Base-by-base conservation (phyloP, 2,329 filamentous ascomycete genomes). In the Ascochyta lentis region DNA sequence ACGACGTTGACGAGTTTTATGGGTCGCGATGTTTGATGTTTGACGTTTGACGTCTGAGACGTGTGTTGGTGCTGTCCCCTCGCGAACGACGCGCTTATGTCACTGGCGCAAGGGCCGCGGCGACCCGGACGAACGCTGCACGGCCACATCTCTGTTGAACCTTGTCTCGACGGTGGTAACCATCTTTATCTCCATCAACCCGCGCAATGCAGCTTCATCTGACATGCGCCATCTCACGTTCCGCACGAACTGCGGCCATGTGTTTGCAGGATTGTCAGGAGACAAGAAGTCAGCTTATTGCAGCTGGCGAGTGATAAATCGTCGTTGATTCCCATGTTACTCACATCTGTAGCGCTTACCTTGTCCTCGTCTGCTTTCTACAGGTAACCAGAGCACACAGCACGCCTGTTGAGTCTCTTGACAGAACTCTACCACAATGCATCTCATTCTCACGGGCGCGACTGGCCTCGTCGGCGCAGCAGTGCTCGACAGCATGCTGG, bases 361-460 rank as follows among this genome's bases (percentile, higher is more conserved):
- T 10, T 49, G 44, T 40, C 44, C 27, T 39, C 44, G 9, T 8
- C 23, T 13, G 33, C 37, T 47, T 13, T 39, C 16, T 2, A 34
- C 41, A 56, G 38, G 42, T 41, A 46, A 16, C 16, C 16, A 35
- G 16, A 27, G 31, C 24, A 38, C 9, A 27, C 19, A 16, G 24
- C 13, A 23, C 13, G 13, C 27, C 6, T 4, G n/a, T 22, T 27
- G 29, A 15, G 16, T 19, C 1, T 15, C 15, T 13, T n/a, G 24
- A 13, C 15, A 22, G 2, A 27, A 3, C 9, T 10, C n/a, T 13
- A n/a, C n/a, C n/a, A 48, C 49, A 16, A 74, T 75, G 68, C 78
- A 79, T 66, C 70, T 80, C 54, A 78, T 80, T 23, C 72, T 79
- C 44, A 79, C 77, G 2, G 77, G 78, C 42, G 78, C 78, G 15